Base-by-base conservation (phyloP, 371 early-diverging fungal genomes). In the Lichtheimia ramosa region DNA sequence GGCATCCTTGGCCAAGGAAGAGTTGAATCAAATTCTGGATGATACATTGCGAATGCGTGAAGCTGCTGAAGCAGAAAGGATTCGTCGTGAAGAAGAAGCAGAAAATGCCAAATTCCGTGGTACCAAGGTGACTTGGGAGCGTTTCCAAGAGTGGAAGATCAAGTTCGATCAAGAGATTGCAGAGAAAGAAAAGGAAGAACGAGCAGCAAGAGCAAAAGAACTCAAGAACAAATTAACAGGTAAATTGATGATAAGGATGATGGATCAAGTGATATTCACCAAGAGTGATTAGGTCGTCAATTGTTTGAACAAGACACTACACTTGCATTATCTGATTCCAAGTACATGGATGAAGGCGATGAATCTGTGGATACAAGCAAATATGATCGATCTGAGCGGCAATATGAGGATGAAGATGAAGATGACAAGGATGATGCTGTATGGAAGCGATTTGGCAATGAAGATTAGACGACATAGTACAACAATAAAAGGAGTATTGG, bases 301-400 rank as follows among this genome's bases (percentile, higher is more conserved):
- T 74, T 96, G 74, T 97, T 97, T 66, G 96, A 95, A 68, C 86
- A 89, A 64, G 94, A 97, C 70, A 81, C 81, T 73, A 76, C 90
- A 43, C 83, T 97, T 54, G 95, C 92, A 28, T 70, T 75, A 66
- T 92, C 93, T 5, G 97, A 97, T 74, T 78, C 90, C 51, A 83
- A 75, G 27, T 89, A 86, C 67, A 83, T 93, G 76, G 90, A 91
- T 39, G 96, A 94, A 12, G 96, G 90, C 13, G 95, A 94, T 71
- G 90, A 88, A 23, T 83, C 89, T 12, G 91, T 94, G 24, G 94
- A 95, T 71, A 64, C 84, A 27, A 79, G 87, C 27, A 74, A 83
- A 60, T 93, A 92, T 66, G 77, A 77, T 5, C 62, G 69, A 34
- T 58, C 40, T 6, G 71, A 74, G 42, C 77, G 84, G 27, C 84